Percentiles rank a stretch among this genome's conserved stretches.
Conservation (phyloP, 2,329 filamentous ascomycete genomes). For the Chaetothyriales sp. region DNA sequence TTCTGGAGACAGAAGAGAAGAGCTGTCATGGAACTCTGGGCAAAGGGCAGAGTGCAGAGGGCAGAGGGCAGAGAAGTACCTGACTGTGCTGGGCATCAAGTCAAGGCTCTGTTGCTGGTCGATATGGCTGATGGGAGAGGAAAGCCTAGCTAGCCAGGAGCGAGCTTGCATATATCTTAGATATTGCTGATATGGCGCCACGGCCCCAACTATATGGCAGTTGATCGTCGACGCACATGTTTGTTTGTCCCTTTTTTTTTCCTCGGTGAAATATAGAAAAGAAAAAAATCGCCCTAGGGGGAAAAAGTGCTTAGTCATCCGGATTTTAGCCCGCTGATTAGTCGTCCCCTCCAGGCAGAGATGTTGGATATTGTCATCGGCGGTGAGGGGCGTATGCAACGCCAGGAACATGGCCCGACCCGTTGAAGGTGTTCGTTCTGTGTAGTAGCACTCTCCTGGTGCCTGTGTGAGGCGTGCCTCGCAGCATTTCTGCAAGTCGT, state of each 20-base stretch:
- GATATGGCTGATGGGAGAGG: conserved; percentile 24
- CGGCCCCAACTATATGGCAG: too few relatives aligned
- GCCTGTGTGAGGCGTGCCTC: background rate
- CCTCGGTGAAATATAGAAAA: too few relatives aligned
- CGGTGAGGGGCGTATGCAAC: background rate
- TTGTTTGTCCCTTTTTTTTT: too few relatives aligned
- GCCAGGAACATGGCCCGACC: background rate
- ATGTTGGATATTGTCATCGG: background rate
- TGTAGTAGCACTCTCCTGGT: background rate
- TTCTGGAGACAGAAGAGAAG: conserved; percentile 26
- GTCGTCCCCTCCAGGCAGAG: background rate
- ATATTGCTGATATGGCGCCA: too few relatives aligned
- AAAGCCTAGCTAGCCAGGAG: conserved; percentile 16
- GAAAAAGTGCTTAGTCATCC: background rate
- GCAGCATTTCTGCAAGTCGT: background rate
- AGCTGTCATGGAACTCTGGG: conserved; percentile 19
- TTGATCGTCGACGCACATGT: too few relatives aligned
- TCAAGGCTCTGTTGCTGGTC: conserved; percentile 20
- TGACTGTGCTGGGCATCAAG: conserved; percentile 26
- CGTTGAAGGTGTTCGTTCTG: background rate
- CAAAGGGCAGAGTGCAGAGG: conserved; percentile 20
- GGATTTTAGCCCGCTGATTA: background rate
- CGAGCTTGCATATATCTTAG: conserved; percentile 18
- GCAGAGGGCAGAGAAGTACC: conserved; percentile 26
- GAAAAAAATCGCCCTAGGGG: too few relatives aligned